phyloP scores from a whole-genome alignment of 2,329 filamentous ascomycete genomes.

The Neonectria punicea region DNA sequence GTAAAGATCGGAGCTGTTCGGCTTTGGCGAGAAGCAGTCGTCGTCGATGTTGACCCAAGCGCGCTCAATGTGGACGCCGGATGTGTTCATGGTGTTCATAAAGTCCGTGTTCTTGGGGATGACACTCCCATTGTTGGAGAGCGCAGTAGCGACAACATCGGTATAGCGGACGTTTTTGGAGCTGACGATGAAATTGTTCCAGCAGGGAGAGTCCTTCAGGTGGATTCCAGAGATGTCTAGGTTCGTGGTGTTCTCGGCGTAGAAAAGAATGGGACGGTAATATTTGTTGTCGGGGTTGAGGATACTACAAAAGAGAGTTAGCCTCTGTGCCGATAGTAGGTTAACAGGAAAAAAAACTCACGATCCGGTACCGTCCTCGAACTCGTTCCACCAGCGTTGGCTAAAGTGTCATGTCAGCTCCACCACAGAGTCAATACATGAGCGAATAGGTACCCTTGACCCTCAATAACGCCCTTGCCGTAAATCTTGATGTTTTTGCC shows the following conservation, averaged over 20 bases:
- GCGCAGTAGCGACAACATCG: constrained; percentile 64
- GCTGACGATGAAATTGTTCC: constrained; percentile 71
- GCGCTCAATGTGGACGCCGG: constrained; percentile 62
- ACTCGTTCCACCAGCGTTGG: constrained; percentile 37
- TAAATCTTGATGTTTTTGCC: constrained; percentile 70
- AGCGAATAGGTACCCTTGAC: constrained; percentile 52
- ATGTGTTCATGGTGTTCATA: constrained; percentile 69
- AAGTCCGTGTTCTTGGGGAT: constrained; percentile 71
- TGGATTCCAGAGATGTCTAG: constrained; percentile 67
- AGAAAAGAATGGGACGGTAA: constrained; percentile 68
- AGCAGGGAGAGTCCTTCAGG: constrained; percentile 70
- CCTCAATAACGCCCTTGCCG: constrained; percentile 66
- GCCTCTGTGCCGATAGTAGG: not conserved
- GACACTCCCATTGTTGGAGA: constrained; percentile 56
- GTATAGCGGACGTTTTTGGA: constrained; percentile 65
- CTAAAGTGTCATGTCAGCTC: not conserved
- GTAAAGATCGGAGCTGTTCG: constrained; percentile 66
- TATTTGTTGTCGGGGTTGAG: constrained; percentile 65
- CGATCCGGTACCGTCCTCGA: constrained; percentile 31
- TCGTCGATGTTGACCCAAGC: constrained; percentile 65
- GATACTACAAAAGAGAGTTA: constrained; percentile 42
- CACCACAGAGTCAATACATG: not conserved
- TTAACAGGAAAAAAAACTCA: not conserved
- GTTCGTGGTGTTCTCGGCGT: constrained; percentile 70
- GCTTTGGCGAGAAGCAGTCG: constrained; percentile 71